phyloP scores from a whole-genome alignment of 2,329 filamentous ascomycete genomes.

The Nemania diffusa region DNA sequence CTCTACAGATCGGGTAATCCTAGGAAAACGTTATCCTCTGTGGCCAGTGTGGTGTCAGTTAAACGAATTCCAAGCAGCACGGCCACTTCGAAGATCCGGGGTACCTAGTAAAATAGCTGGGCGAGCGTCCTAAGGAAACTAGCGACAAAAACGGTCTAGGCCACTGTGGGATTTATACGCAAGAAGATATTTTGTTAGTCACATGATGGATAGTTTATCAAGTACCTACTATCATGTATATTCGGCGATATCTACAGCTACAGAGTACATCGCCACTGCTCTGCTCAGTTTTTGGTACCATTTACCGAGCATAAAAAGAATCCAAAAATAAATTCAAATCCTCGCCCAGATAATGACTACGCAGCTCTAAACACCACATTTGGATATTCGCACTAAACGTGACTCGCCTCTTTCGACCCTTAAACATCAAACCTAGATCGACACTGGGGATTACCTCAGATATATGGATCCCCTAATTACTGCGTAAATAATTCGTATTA shows the following conservation, averaged over 20 bases:
- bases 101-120: not conserved
- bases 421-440: not conserved
- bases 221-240: not conserved
- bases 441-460: not conserved
- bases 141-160: not conserved
- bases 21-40: slow-evolving; percentile 25
- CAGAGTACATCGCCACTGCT: too few relatives aligned
- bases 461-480: not conserved
- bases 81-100: slow-evolving; percentile 16
- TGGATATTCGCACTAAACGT: not conserved
- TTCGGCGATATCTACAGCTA: too few relatives aligned
- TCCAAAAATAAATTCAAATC: not conserved
- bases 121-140: not conserved
- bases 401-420: not conserved
- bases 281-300: not conserved
- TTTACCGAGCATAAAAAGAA: not conserved
- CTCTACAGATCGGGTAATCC: slow-evolving; percentile 25
- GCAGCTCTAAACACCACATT: not conserved
- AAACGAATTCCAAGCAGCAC: slow-evolving; percentile 4
- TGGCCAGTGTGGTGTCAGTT: slow-evolving; percentile 7
- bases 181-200: not conserved
- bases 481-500: not conserved
- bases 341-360: not conserved
- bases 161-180: not conserved
- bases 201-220: not conserved